Conservation (phyloP, 305 asterid species). For the Andrographis paniculata region DNA sequence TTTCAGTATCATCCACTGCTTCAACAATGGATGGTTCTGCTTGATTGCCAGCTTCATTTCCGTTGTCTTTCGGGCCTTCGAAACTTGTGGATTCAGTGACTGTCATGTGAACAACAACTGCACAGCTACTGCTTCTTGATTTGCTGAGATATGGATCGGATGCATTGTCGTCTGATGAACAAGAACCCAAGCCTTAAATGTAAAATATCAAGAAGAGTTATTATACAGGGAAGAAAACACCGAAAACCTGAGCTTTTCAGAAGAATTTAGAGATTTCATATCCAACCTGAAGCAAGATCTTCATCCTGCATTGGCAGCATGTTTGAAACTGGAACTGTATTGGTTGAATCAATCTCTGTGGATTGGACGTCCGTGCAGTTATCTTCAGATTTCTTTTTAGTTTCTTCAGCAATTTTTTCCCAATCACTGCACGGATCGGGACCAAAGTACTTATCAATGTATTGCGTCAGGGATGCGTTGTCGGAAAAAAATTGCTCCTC, state of each 20-base stretch:
- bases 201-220: neutral
- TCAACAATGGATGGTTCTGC: slow-evolving; percentile 20
- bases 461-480: slow-evolving; percentile 60
- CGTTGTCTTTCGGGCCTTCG: slow-evolving; percentile 14
- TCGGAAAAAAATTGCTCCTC: slow-evolving; percentile 70
- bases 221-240: slow-evolving; percentile 9
- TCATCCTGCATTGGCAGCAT: slow-evolving; percentile 21
- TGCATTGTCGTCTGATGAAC: slow-evolving; percentile 31
- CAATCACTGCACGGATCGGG: slow-evolving; percentile 87
- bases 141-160: slow-evolving; percentile 20
- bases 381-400: slow-evolving; percentile 31
- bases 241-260: slow-evolving; percentile 3
- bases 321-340: slow-evolving; percentile 15
- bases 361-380: slow-evolving; percentile 62
- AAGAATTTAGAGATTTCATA: slow-evolving; percentile 2
- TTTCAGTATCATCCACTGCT: slow-evolving; percentile 14
- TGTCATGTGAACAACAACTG: slow-evolving; percentile 25
- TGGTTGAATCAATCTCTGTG: slow-evolving; percentile 34
- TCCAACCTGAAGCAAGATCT: slow-evolving; percentile 15
- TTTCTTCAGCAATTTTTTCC: slow-evolving; percentile 62
- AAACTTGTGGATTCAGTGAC: slow-evolving; percentile 19
- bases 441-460: slow-evolving; percentile 87
- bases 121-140: slow-evolving; percentile 46
- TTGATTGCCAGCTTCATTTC: slow-evolving; percentile 26
- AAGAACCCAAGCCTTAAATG: slow-evolving; percentile 30